Evolutionary conservation across 2,329 filamentous ascomycete genomes (phyloP), one percentile per base, ranked within the genome.

Genomic region (Pseudogymnoascus sp.): DNA sequence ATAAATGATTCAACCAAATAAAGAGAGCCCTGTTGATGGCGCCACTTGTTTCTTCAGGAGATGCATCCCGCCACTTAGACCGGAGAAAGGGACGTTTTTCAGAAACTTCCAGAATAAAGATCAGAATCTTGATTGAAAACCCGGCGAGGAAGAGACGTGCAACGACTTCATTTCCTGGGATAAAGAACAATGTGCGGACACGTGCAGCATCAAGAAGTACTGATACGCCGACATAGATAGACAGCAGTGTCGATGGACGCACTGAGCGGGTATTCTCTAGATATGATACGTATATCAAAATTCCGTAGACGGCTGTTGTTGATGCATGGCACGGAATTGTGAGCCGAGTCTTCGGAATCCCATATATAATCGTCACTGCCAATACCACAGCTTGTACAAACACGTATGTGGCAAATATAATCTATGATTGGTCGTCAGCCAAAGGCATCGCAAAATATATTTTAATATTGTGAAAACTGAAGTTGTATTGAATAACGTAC

Each of bases 201-300:
- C 77, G 77, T 0, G 74, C 74, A 2, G 75, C 68, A 39, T 83
- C 81, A 23, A 81, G 73, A 1, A 82, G 67, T 0, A 79, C 66
- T 1, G 77, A 77, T 2, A 80, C 39, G 8, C 77, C 66, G 3
- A 82, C 65, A 60, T 77, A 82, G 10, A 69, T 65, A 14, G 69
- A 75, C 11, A 83, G 68, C 2, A 82, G 62, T 0, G 77, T 69
- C 0, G 80, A 82, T 0, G 80, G 79, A 1, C 77, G 71, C 0
- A 71, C 71, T 1, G 76, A 71, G 12, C 70, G 71, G 11, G 67
- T 66, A 65, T 79, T 77, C 67, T 75, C 60, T 2, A 72, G 51
- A 6, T 75, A 76, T 0, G 76, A 77, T 2, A 78, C 62, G 0
- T 68, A 31, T 8, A 54, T 18, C 26, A 54, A 18, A 31, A 54